Evolutionary conservation across 805 yeast species (phyloP).

Genomic region (Kodamaea neixiangensis): DNA sequence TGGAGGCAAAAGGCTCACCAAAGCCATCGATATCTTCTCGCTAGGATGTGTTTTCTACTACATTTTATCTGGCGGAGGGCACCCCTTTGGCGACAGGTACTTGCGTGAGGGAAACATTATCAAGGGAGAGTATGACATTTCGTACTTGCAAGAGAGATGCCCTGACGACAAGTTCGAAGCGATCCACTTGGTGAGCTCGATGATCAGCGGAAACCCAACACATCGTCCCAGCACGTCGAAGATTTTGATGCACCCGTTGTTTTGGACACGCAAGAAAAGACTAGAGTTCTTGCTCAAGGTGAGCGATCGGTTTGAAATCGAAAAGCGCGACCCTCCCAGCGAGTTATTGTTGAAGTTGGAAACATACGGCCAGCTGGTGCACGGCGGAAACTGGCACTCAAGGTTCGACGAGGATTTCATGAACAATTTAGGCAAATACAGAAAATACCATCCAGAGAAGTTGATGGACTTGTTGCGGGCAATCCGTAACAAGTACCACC

Average conservation of each 20-base stretch:
- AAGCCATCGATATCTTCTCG: conserved; percentile 91
- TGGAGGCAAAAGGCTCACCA: conserved; percentile 63
- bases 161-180: conserved; percentile 61
- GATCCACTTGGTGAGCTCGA: conserved; percentile 63
- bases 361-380: conserved; percentile 50
- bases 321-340: conserved; percentile 77
- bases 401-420: conserved; percentile 72
- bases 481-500: conserved; percentile 90
- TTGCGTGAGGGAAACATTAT: conserved; percentile 87
- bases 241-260: conserved; percentile 82
- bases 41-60: conserved; percentile 93
- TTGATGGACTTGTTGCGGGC: conserved; percentile 88
- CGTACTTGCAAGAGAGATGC: conserved; percentile 44
- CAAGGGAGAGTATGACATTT: conserved; percentile 57
- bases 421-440: conserved; percentile 84
- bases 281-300: conserved; percentile 83
- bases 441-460: conserved; percentile 79
- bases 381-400: conserved; percentile 72
- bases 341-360: conserved; percentile 59
- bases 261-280: conserved; percentile 76
- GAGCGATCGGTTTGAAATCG: conserved; percentile 88
- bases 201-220: conserved; percentile 71
- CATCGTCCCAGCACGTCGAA: conserved; percentile 68
- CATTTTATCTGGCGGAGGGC: conserved; percentile 77
- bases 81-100: conserved; percentile 95